phyloP scores from a whole-genome alignment of 2,329 filamentous ascomycete genomes.

The Torrubiella hemipterigena region DNA sequence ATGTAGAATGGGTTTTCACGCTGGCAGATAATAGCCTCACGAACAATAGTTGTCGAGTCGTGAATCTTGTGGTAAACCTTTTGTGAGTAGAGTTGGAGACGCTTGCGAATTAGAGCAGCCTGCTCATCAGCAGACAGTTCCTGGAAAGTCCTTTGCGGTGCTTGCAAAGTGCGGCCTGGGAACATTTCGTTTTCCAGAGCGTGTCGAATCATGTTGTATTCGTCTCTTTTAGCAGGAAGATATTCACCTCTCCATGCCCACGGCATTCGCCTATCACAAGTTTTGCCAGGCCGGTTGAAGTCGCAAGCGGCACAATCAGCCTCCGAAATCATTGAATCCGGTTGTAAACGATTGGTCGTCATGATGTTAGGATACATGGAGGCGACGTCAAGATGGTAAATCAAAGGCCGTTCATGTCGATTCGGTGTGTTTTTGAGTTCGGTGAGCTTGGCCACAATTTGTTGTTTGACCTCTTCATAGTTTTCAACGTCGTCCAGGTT shows the following conservation, averaged over 20 bases:
- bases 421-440: conserved; percentile 74
- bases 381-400: conserved; percentile 96
- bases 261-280: conserved; percentile 84
- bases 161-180: conserved; percentile 63
- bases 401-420: conserved; percentile 72
- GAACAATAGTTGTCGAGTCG: conserved; percentile 81
- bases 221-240: conserved; percentile 85
- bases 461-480: conserved; percentile 71
- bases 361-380: conserved; percentile 99
- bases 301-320: conserved; percentile 95
- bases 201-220: conserved; percentile 98
- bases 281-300: conserved; percentile 95
- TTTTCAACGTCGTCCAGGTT: conserved; percentile 67
- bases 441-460: conserved; percentile 62
- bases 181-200: conserved; percentile 88
- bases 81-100: conserved; percentile 85
- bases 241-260: conserved; percentile 99
- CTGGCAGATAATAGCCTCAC: conserved; percentile 96
- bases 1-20: conserved; percentile 98
- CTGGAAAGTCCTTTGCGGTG: conserved; percentile 62
- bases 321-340: conserved; percentile 97
- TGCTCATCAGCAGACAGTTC: conserved; percentile 77
- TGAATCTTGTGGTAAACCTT: conserved; percentile 99
- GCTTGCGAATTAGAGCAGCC: conserved; percentile 67
- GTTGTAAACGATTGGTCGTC: conserved; percentile 95